Percentiles rank a stretch among this genome's conserved stretches.
Evolutionary conservation across 305 asterid genomes (phyloP).

Genomic region (Stenogyne calaminthoides): DNA sequence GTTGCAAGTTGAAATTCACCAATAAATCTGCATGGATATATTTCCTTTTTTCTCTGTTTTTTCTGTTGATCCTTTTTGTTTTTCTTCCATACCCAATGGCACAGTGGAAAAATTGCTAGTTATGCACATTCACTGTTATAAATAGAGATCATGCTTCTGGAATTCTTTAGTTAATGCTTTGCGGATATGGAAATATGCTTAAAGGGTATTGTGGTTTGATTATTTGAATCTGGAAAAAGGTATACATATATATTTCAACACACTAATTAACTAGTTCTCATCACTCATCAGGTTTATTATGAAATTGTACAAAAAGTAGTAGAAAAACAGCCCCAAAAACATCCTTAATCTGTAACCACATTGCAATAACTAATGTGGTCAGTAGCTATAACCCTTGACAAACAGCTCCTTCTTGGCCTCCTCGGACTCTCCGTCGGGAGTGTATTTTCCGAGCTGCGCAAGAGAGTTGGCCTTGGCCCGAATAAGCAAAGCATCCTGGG

Average conservation of each 20-base stretch:
- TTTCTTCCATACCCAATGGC: background rate
- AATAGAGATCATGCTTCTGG: conserved; percentile 13
- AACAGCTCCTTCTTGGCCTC: conserved; percentile 83
- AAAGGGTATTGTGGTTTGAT: background rate
- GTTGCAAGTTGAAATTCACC: too few species aligned
- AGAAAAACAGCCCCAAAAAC: conserved; percentile 47
- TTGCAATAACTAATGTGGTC: conserved; percentile 23
- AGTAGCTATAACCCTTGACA: conserved; percentile 71
- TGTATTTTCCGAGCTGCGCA: conserved; percentile 89
- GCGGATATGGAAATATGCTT: background rate
- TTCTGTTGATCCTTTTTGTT: background rate
- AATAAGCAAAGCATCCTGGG: conserved; percentile 60
- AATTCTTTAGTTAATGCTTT: background rate
- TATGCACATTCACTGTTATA: background rate
- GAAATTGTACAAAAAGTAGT: conserved; percentile 33
- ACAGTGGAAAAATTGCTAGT: background rate
- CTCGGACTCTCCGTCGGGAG: conserved; percentile 79
- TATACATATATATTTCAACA: background rate
- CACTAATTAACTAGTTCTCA: conserved; percentile 39
- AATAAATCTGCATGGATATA: conserved; percentile 22
- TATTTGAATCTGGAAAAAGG: conserved; percentile 16
- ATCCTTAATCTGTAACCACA: background rate
- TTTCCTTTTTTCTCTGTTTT: background rate
- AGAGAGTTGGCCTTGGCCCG: conserved; percentile 81
- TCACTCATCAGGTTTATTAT: conserved; percentile 40